A percentile compares a stretch with the other conserved stretches of the same genome.
These are phyloP conservation scores for Chimonanthus salicifolius DNA, from an alignment of 164 flowering plant species.

Conservation along the genomic window DNA sequence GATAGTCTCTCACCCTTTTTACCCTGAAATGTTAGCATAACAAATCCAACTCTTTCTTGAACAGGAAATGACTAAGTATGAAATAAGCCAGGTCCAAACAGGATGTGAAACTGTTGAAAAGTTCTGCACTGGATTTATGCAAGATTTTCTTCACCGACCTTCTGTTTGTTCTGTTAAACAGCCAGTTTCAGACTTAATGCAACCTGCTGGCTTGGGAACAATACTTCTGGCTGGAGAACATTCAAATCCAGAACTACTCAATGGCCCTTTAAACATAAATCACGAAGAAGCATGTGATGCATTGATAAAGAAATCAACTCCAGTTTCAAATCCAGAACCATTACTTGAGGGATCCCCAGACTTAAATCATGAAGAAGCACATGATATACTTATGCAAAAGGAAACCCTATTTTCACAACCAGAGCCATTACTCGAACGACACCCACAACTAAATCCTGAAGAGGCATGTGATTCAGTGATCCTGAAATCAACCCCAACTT, in stretches of 20 bases:
- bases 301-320: not conserved
- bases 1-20: not conserved
- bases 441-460: not conserved
- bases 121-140: not conserved
- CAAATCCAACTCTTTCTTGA: not conserved
- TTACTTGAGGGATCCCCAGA: not conserved
- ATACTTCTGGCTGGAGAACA: not conserved
- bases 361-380: not conserved
- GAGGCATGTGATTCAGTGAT: not conserved
- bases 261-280: not conserved
- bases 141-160: not conserved
- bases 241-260: not conserved
- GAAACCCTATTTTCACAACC: not conserved
- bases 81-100: not conserved
- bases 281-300: not conserved
- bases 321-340: not conserved
- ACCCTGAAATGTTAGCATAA: not conserved
- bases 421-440: not conserved
- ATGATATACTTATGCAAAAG: not conserved
- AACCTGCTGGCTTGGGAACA: not conserved
- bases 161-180: not conserved
- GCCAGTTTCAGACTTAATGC: not conserved
- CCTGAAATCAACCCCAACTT: not conserved
- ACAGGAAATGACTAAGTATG: not conserved
- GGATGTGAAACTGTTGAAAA: not conserved